Evolutionary conservation across 2,329 filamentous ascomycete species (phyloP).

Genomic region (Ophiostoma montium): DNA sequence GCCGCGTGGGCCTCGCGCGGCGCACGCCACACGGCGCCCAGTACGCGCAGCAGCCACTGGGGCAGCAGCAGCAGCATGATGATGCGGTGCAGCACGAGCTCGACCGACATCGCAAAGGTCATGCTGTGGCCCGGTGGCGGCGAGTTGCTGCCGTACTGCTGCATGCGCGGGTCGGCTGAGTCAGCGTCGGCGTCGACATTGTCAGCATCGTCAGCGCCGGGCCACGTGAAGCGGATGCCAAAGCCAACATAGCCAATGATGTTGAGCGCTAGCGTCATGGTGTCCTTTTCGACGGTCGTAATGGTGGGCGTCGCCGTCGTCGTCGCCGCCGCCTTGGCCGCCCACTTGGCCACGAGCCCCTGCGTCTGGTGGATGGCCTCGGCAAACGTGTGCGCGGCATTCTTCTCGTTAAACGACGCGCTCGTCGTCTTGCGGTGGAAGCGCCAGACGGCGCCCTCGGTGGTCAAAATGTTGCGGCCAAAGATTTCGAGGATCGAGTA

Average conservation of each 20-base stretch:
- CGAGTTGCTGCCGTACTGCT: slow-evolving; percentile 33
- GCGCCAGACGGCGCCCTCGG: slow-evolving; percentile 56
- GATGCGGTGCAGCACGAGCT: slow-evolving; percentile 47
- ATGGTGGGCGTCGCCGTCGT: slow-evolving; percentile 28
- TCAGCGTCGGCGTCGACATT: slow-evolving; percentile 17
- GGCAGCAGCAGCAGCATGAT: slow-evolving; percentile 48
- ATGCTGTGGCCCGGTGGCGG: slow-evolving; percentile 41
- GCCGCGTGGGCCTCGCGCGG: slow-evolving; percentile 37
- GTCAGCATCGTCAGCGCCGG: slow-evolving; percentile 36
- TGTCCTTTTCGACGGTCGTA: slow-evolving; percentile 43
- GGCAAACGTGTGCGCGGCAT: slow-evolving; percentile 49
- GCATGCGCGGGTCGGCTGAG: slow-evolving; percentile 30
- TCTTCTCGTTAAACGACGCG: slow-evolving; percentile 63
- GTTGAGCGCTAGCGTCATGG: slow-evolving; percentile 46
- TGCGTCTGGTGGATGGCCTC: slow-evolving; percentile 50
- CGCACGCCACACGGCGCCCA: slow-evolving; percentile 32
- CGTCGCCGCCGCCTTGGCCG: slow-evolving; percentile 22
- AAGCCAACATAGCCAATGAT: slow-evolving; percentile 57
- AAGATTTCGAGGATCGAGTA: slow-evolving; percentile 50
- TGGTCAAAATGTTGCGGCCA: slow-evolving; percentile 56
- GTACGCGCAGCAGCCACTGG: slow-evolving; percentile 36
- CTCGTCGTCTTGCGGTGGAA: slow-evolving; percentile 59
- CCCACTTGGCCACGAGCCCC: slow-evolving; percentile 45
- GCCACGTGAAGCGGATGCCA: slow-evolving; percentile 46
- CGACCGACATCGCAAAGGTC: slow-evolving; percentile 51